Evolutionary conservation across 148 eudicot species (phyloP).

Genomic region (Heliamphora exappendiculata): DNA sequence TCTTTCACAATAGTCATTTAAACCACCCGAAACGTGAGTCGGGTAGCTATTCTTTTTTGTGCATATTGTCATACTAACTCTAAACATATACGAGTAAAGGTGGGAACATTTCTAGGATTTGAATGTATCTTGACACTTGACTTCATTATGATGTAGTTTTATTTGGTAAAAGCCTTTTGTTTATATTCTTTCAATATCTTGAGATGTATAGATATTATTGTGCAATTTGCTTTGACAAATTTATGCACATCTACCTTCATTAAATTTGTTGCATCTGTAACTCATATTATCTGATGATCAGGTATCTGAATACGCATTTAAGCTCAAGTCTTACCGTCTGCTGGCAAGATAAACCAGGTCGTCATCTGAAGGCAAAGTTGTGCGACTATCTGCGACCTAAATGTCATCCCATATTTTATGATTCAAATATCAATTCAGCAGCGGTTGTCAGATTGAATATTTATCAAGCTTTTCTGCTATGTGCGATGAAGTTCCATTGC

Average conservation of each 20-base stretch:
- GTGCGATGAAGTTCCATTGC: slow-evolving; percentile 93
- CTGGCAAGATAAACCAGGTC: slow-evolving; percentile 46
- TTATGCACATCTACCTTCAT: neutral
- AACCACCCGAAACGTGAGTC: neutral
- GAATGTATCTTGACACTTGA: no score
- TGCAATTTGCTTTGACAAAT: neutral
- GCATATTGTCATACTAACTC: neutral
- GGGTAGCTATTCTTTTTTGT: neutral
- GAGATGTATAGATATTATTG: no score
- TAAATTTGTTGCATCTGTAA: neutral
- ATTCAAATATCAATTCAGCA: slow-evolving; percentile 66
- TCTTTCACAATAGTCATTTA: no score
- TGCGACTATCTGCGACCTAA: slow-evolving; percentile 73
- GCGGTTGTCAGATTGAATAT: slow-evolving; percentile 66
- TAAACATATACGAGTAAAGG: neutral
- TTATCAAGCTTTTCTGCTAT: slow-evolving; percentile 70
- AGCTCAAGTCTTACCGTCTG: slow-evolving; percentile 63
- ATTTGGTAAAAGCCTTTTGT: neutral
- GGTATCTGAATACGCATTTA: slow-evolving; percentile 57
- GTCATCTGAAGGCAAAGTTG: slow-evolving; percentile 49
- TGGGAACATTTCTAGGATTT: neutral
- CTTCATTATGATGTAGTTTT: neutral
- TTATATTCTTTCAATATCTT: neutral
- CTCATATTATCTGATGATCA: slow-evolving; percentile 20
- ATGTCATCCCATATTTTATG: slow-evolving; percentile 80